Evolutionary conservation across 768 basidiomycete species (phyloP), one percentile per base, ranked within the genome.

Genomic region (Auricularia auricula-judae): DNA sequence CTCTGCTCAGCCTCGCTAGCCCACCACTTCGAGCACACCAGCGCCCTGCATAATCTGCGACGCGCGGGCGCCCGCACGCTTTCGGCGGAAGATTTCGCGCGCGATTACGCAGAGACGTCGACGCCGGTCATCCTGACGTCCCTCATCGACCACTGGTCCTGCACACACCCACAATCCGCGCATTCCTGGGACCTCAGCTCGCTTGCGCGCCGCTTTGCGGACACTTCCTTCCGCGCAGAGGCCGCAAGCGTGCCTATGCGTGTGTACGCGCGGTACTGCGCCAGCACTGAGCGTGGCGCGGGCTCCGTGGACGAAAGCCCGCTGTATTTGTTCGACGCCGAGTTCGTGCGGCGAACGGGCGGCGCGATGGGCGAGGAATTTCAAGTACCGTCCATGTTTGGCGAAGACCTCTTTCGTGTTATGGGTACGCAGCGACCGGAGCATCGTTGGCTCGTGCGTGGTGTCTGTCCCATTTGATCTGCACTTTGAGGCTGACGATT

Each of bases 261-360:
- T 3, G 66, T 66, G 33, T 73, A 73, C 61, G 33, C 29, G 4
- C 33, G 44, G 5, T 73, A 73, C 62, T 59, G 63, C 65, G 64
- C 36, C 66, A 34, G 33, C 59, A 23, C 70, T 0, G 56, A 59
- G 29, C 56, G 56, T 5, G 56, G 29, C 29, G 23, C 29, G 4
- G 56, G 72, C 51, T 53, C 62, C 34, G 58, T 60, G 1, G 72
- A 73, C 23, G 72, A 73, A 36, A 64, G 61, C 1, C 72, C 72
- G 34, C 65, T 73, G n/a, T 73, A 73, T 58, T 58, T 73, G 18
- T 73, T 73, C 54, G 72, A 73, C 54, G 62, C 64, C 21, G 66
- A 67, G 23, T 72, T 72, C 34, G 71, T 71, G 11, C 64, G 67
- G 51, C 54, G 56, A 23, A 62, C 62, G 14, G 62, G 43, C 10